Evolutionary conservation across 2,329 filamentous ascomycete species (phyloP).

Genomic region (Monosporascus sp.): DNA sequence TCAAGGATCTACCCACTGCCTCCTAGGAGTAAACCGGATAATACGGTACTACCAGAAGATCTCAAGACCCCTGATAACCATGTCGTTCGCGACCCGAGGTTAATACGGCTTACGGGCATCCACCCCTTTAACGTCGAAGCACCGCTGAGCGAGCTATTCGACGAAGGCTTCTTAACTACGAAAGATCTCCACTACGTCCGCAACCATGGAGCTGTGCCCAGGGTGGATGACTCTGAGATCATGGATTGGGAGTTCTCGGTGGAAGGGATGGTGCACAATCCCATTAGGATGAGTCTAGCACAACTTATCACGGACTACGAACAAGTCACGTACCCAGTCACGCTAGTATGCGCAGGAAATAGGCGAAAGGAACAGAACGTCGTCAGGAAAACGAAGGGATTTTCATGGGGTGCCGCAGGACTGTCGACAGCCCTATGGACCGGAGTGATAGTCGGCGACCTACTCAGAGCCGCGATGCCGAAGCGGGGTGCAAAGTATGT

Average conservation of each 20-base stretch:
- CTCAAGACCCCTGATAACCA: conserved; percentile 78
- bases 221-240: conserved; percentile 66
- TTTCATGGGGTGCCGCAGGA: conserved; percentile 88
- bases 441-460: conserved; percentile 67
- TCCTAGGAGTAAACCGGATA: conserved; percentile 52
- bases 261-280: conserved; percentile 77
- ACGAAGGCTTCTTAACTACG: conserved; percentile 78
- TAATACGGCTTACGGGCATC: conserved; percentile 81
- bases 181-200: conserved; percentile 87
- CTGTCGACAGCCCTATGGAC: conserved; percentile 86
- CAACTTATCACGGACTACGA: conserved; percentile 71
- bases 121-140: conserved; percentile 92
- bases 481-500: conserved; percentile 70
- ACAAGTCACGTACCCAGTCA: conserved; percentile 80
- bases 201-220: conserved; percentile 81
- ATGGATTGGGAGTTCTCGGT: conserved; percentile 77
- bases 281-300: conserved; percentile 64
- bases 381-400: conserved; percentile 85
- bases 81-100: conserved; percentile 71
- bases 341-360: conserved; percentile 88
- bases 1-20: conserved; percentile 57
- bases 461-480: conserved; percentile 65
- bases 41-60: conserved; percentile 66
- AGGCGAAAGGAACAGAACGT: conserved; percentile 89
- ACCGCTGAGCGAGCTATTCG: conserved; percentile 70